These are phyloP conservation scores for Furcasterigmium furcatum DNA, from an alignment of 2,329 filamentous ascomycete genomes.

Conservation along the genomic window DNA sequence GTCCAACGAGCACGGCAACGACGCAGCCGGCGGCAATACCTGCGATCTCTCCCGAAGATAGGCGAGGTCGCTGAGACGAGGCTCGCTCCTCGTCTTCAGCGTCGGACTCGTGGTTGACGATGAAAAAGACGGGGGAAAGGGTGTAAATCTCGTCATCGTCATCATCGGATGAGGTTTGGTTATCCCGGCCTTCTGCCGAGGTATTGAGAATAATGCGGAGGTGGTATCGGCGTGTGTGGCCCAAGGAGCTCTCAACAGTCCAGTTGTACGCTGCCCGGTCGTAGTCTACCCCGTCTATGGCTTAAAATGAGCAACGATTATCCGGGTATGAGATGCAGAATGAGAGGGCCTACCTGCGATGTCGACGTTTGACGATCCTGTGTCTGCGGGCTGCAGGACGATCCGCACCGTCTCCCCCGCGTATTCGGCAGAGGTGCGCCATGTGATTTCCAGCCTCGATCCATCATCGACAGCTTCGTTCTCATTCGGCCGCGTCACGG, in stretches of 20 bases:
- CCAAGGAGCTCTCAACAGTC: not conserved
- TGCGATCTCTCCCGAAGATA: not conserved
- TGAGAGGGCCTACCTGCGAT: not conserved
- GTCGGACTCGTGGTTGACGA: not conserved
- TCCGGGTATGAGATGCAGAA: no score
- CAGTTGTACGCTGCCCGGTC: not conserved
- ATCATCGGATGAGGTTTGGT: not conserved
- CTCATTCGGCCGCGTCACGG: not conserved
- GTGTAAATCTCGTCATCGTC: not conserved
- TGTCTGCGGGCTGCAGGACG: not conserved
- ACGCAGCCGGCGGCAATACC: not conserved
- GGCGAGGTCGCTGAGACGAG: not conserved
- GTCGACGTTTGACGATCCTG: not conserved
- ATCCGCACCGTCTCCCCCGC: not conserved
- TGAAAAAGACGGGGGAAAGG: not conserved
- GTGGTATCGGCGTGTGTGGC: not conserved
- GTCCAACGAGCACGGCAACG: not conserved
- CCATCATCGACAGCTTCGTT: not conserved
- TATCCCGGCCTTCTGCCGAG: no score
- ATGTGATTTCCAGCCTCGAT: not conserved
- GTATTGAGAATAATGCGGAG: not conserved
- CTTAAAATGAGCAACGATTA: no score
- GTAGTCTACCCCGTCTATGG: not conserved
- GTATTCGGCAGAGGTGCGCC: not conserved
- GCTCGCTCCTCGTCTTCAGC: not conserved